Evolutionary conservation across 2,329 filamentous ascomycete genomes (phyloP).

Genomic region (Ceratocystis lukuohia): DNA sequence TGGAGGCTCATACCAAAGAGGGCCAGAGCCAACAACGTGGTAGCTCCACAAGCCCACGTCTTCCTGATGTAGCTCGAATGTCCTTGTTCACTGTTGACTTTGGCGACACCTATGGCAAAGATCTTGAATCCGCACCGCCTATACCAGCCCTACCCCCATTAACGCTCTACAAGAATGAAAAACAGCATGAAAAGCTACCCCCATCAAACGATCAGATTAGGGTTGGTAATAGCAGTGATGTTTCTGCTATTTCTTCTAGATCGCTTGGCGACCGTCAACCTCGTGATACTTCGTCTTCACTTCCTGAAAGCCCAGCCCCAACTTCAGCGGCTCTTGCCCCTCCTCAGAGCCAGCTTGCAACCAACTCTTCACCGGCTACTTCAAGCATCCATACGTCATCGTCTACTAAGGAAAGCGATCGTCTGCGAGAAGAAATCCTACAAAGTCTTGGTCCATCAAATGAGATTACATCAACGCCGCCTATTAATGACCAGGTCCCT

Average conservation of each 20-base stretch:
- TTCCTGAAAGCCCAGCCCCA: conserved; percentile 13
- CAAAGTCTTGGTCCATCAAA: conserved; percentile 45
- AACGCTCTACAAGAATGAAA: conserved; percentile 3
- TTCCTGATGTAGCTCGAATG: conserved; percentile 45
- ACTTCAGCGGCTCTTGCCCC: neutral
- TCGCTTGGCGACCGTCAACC: neutral
- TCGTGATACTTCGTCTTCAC: neutral
- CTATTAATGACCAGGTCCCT: neutral
- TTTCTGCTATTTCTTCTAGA: neutral
- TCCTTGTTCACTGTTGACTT: conserved; percentile 48
- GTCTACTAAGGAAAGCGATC: conserved; percentile 55
- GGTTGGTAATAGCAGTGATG: neutral
- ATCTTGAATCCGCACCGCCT: conserved; percentile 23
- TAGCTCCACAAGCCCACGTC: conserved; percentile 41
- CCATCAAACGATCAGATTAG: neutral
- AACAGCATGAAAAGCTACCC: conserved; percentile 1
- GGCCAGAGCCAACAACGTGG: conserved; percentile 20
- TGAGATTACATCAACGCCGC: neutral
- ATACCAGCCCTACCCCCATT: conserved; percentile 22
- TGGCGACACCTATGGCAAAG: conserved; percentile 31
- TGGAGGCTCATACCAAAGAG: neutral
- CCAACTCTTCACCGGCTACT: conserved; percentile 12
- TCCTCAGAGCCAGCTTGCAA: neutral
- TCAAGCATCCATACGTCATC: conserved; percentile 28
- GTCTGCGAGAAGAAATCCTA: conserved; percentile 60